Conservation (phyloP, 1,284 basidiomycete species). For the Apiotrichum akiyoshidainum region DNA sequence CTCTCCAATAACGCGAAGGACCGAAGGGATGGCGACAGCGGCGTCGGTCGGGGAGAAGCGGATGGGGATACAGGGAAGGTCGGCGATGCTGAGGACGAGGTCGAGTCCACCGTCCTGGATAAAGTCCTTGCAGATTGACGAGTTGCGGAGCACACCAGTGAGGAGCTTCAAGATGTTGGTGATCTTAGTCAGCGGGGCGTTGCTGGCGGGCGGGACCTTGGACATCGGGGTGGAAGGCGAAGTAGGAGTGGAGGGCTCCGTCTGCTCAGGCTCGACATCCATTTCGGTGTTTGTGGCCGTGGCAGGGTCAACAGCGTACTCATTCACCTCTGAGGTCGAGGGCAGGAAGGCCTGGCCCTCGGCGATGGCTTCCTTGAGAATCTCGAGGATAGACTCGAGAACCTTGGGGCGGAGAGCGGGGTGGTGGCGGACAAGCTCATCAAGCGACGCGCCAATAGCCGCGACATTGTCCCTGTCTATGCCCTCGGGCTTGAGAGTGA, state of each 20-base stretch:
- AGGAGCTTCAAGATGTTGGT: conserved; percentile 62
- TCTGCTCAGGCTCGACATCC: conserved; percentile 8
- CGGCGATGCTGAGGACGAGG: conserved; percentile 71
- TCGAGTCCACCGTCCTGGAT: conserved; percentile 71
- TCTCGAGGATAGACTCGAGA: conserved; percentile 68
- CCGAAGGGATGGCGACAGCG: conserved; percentile 75
- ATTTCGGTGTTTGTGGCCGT: conserved; percentile 5
- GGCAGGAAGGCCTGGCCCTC: conserved; percentile 31
- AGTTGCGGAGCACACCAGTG: conserved; percentile 87
- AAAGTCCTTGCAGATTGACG: conserved; percentile 84
- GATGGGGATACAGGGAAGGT: conserved; percentile 81
- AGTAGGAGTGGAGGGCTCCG: not conserved
- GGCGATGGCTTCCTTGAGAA: conserved; percentile 63
- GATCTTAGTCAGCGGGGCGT: conserved; percentile 23
- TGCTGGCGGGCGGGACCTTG: conserved; percentile 25
- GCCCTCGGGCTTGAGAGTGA: conserved; percentile 78
- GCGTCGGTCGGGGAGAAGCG: conserved; percentile 81
- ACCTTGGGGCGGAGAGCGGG: conserved; percentile 77
- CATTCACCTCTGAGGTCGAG: conserved; percentile 16
- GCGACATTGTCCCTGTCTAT: conserved; percentile 90
- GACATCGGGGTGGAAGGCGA: not conserved
- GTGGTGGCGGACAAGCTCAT: conserved; percentile 95
- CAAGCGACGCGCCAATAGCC: conserved; percentile 80
- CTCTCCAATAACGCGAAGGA: conserved; percentile 85
- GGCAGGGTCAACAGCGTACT: conserved; percentile 21